Base-by-base conservation (phyloP, 805 yeast genomes). In the Suhomyces vadensis region DNA sequence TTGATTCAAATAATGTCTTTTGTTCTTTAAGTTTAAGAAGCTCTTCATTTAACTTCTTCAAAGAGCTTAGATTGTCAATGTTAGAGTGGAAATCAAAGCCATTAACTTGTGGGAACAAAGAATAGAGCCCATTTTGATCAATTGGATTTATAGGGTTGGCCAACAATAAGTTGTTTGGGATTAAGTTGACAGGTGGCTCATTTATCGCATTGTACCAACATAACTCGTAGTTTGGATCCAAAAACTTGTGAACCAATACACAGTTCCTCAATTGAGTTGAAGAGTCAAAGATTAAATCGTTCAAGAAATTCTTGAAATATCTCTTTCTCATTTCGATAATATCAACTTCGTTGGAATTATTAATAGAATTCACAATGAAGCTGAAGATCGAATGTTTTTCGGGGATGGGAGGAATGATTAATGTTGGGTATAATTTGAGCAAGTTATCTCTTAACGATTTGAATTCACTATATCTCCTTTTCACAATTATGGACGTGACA, bases 81-180 rank as follows among this genome's bases (percentile, higher is more conserved):
- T 52, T 41, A 13, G 65, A 55, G 44, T 52, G 55, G 43, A 65
- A 61, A 22, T 68, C 73, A 43, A 65, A 68, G 6, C 74, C 73
- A 40, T 63, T 59, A 4, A 71, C 64, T 21, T 66, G 54, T 1
- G 83, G 83, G 13, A 79, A 52, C 36, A 75, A 71, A 7, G 74
- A 55, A 43, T 78, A 74, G 39, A 78, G 69, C 2, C 83, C 82
- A 54, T 77, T 78, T 27, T 77, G 82, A 41, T 71, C 74, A 0
- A 75, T 67, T 3, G 84, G 81, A 47, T 75, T 60, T 26, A 71
- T 54, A 1, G 82, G 79, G 24, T 79, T 77, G 3, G 78, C 73
- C 13, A 79, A 60, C 16, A 79, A 56, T 27, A 75, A 58, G 37
- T 77, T 76, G 39, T 71, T 68, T 3, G 83, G 79, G 3, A 79